These are phyloP conservation scores for Polytrichum commune DNA, from an alignment of 225 moss, liverwort and hornwort species.

Conservation along the genomic window DNA sequence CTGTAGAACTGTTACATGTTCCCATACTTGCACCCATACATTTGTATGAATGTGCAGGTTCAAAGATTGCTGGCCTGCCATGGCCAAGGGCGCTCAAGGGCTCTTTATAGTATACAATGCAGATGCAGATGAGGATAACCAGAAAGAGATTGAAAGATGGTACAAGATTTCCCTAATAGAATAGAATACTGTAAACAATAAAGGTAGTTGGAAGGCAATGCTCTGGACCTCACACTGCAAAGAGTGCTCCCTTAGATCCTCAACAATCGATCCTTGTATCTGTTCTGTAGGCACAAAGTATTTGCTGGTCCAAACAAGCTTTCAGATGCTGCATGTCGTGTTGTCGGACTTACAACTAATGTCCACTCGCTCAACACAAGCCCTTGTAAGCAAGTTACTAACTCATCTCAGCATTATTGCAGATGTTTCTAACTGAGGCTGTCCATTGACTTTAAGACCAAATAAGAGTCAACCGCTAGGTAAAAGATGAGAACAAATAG, in stretches of 20 bases:
- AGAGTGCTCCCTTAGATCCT: background rate
- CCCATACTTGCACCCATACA: no score
- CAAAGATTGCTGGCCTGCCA: slow-evolving; percentile 32
- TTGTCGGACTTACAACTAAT: slow-evolving; percentile 9
- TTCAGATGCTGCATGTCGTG: slow-evolving; percentile 8
- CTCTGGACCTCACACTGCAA: no score
- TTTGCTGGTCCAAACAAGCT: slow-evolving; percentile 25
- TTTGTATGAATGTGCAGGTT: slow-evolving; percentile 12
- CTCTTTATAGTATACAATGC: slow-evolving; percentile 24
- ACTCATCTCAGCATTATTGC: no score
- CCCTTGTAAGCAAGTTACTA: slow-evolving; percentile 1
- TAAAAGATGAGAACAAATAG: no score
- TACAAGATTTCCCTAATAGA: background rate
- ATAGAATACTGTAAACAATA: no score
- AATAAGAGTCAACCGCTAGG: no score
- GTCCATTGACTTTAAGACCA: no score
- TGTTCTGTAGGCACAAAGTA: slow-evolving; percentile 13
- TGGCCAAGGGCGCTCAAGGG: slow-evolving; percentile 25
- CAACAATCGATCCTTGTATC: background rate
- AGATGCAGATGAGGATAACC: slow-evolving; percentile 5
- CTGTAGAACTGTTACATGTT: no score
- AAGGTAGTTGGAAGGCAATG: no score
- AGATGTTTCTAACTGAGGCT: no score
- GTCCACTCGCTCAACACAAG: slow-evolving; percentile 3
- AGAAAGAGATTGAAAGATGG: slow-evolving; percentile 2